phyloP scores from a whole-genome alignment of 1,284 basidiomycete species.

The Tausonia pullulans region DNA sequence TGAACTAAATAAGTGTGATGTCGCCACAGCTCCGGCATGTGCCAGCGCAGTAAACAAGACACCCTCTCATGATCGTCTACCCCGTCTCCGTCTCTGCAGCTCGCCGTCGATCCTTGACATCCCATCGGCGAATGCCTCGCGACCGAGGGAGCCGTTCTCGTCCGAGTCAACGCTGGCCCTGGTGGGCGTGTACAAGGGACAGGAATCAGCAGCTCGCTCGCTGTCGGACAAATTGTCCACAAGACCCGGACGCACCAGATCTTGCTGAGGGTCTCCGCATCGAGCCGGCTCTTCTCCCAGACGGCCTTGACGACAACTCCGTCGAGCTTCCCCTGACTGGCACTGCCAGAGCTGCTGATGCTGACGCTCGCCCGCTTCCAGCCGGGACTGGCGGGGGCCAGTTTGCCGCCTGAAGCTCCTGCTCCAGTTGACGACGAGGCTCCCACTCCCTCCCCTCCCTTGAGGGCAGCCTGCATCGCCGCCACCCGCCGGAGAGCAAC shows the following conservation, averaged over 20 bases:
- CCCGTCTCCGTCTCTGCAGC: slow-evolving; percentile 4
- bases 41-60: too few relatives aligned
- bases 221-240: background rate
- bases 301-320: background rate
- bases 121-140: background rate
- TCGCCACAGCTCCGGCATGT: too few relatives aligned
- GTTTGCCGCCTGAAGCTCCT: background rate
- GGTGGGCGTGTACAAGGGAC: too few relatives aligned
- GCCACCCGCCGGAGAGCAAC: background rate
- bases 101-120: slow-evolving; percentile 1
- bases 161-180: background rate
- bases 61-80: background rate
- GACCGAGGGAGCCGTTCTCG: background rate
- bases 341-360: background rate
- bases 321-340: background rate
- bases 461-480: background rate
- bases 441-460: too few relatives aligned
- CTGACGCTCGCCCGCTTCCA: slow-evolving; percentile 1
- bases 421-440: too few relatives aligned
- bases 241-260: background rate
- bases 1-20: too few relatives aligned
- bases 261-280: background rate
- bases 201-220: background rate
- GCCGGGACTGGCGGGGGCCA: background rate
- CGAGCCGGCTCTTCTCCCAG: background rate